These are phyloP conservation scores for Papiliotrema laurentii DNA, from an alignment of 1,284 basidiomycete species.

Conservation along the genomic window DNA sequence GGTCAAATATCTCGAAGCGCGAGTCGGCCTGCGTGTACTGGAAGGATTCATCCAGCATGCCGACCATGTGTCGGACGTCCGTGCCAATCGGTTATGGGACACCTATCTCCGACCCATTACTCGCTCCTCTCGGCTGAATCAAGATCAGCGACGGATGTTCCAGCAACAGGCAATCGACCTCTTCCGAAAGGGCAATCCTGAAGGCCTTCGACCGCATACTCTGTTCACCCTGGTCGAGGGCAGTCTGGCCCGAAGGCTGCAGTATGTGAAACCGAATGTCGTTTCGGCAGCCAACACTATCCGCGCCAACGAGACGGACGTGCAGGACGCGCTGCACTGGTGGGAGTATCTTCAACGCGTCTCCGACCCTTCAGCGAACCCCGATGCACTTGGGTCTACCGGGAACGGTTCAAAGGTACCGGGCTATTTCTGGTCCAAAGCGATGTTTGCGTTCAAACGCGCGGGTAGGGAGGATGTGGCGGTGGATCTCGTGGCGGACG, in stretches of 20 bases:
- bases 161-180: background rate
- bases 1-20: background rate
- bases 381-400: background rate
- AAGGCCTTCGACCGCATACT: background rate
- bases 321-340: background rate
- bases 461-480: background rate
- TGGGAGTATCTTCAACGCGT: background rate
- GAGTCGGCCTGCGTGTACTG: background rate
- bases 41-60: background rate
- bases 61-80: background rate
- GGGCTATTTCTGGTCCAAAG: background rate
- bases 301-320: background rate
- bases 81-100: background rate
- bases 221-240: background rate
- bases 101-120: background rate
- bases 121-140: background rate
- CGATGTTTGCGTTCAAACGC: background rate
- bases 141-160: background rate
- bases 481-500: background rate
- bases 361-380: background rate
- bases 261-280: background rate
- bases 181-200: background rate
- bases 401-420: background rate
- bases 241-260: background rate
- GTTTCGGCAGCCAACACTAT: background rate